Evolutionary conservation across 2,329 filamentous ascomycete species (phyloP).

Genomic region (Paecilomyces sp.): DNA sequence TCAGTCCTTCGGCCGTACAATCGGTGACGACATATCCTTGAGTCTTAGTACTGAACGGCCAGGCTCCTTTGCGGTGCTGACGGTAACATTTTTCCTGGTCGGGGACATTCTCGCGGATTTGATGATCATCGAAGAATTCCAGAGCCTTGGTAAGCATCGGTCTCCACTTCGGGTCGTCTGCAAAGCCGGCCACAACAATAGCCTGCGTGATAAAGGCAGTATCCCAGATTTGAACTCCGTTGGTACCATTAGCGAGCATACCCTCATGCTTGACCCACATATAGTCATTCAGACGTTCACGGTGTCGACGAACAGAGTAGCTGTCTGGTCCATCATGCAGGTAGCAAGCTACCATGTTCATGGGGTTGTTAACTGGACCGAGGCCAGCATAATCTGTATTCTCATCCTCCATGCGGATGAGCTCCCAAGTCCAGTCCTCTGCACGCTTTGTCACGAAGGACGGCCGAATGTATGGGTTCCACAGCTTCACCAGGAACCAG

Average conservation of each 20-base stretch:
- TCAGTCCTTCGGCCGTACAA: slow-evolving; percentile 85
- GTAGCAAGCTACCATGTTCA: slow-evolving; percentile 86
- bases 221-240: slow-evolving; percentile 97
- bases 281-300: slow-evolving; percentile 76
- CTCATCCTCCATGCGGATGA: slow-evolving; percentile 84
- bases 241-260: slow-evolving; percentile 92
- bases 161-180: slow-evolving; percentile 67
- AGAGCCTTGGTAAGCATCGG: slow-evolving; percentile 79
- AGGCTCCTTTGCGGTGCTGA: slow-evolving; percentile 84
- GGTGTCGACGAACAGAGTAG: slow-evolving; percentile 63
- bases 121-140: slow-evolving; percentile 80
- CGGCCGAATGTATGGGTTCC: slow-evolving; percentile 68
- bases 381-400: slow-evolving; percentile 85
- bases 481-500: slow-evolving; percentile 71
- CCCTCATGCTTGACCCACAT: slow-evolving; percentile 90
- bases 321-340: slow-evolving; percentile 74
- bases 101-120: slow-evolving; percentile 75
- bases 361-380: slow-evolving; percentile 80
- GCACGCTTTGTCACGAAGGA: slow-evolving; percentile 60
- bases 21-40: slow-evolving; percentile 96
- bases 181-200: slow-evolving; percentile 69
- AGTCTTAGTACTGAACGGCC: slow-evolving; percentile 87
- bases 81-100: slow-evolving; percentile 79
- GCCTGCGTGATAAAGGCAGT: slow-evolving; percentile 85
- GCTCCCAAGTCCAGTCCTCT: slow-evolving; percentile 72